Evolutionary conservation across 169 alveolate species (phyloP).

Genomic region (Cystoisospora suis): DNA sequence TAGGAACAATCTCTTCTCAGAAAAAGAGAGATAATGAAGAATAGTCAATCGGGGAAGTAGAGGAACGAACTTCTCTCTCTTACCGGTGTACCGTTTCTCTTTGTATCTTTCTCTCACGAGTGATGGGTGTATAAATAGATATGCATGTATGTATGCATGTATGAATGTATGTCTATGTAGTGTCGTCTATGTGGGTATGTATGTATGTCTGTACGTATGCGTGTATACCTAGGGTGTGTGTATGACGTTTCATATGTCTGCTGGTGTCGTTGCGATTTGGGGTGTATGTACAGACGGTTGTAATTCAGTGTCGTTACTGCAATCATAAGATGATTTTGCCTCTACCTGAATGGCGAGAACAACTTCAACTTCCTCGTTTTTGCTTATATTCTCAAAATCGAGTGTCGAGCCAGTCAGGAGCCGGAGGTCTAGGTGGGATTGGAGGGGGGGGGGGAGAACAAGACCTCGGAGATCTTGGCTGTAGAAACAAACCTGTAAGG

Average conservation of each 20-base stretch:
- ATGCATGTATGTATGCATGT: constrained; percentile 15
- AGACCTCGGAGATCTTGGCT: constrained; percentile 53
- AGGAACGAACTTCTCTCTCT: too few species aligned
- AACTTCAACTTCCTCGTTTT: constrained; percentile 63
- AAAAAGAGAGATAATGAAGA: too few species aligned
- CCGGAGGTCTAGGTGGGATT: not conserved
- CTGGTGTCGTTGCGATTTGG: too few species aligned
- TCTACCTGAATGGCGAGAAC: constrained; percentile 66
- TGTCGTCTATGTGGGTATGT: not conserved
- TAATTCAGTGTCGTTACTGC: constrained; percentile 68
- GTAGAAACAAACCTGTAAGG: constrained; percentile 59
- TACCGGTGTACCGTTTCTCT: too few species aligned
- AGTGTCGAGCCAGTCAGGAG: not conserved
- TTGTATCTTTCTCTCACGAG: too few species aligned
- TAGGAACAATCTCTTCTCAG: too few species aligned
- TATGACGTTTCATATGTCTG: too few species aligned
- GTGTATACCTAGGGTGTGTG: not conserved
- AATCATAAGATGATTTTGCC: constrained; percentile 59
- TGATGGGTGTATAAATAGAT: too few species aligned
- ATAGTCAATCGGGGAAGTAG: too few species aligned
- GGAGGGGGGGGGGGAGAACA: constrained; percentile 32
- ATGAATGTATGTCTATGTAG: not conserved
- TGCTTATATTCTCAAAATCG: constrained; percentile 56
- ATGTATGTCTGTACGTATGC: not conserved
- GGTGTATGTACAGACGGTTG: constrained; percentile 38